phyloP scores from a whole-genome alignment of 306 rosid species.

The Begonia loranthoides region DNA sequence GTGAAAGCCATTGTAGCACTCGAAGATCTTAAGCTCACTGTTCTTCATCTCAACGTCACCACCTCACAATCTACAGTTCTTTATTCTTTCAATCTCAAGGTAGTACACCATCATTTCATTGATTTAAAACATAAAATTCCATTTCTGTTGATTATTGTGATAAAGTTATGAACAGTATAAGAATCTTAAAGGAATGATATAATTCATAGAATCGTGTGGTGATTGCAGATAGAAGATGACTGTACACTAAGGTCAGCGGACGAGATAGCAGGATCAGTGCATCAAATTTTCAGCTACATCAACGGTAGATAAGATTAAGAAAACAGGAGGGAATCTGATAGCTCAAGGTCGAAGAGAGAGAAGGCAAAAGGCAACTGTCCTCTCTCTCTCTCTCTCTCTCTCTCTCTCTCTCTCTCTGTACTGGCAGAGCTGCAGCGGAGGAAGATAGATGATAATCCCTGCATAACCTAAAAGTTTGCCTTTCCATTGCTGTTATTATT shows the following conservation, averaged over 20 bases:
- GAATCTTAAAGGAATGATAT: no score
- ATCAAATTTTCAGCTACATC: conserved; percentile 51
- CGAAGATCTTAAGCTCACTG: conserved; percentile 61
- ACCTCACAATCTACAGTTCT: conserved; percentile 44
- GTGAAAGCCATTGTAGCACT: conserved; percentile 62
- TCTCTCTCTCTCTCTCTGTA: neutral
- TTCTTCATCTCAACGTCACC: conserved; percentile 81
- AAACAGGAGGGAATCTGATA: no score
- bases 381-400: neutral
- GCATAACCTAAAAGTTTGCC: conserved; percentile 7
- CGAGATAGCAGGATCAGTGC: conserved; percentile 67
- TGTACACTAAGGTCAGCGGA: conserved; percentile 61
- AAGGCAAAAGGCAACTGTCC: neutral
- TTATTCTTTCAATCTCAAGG: conserved; percentile 95
- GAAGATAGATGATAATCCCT: conserved; percentile 12
- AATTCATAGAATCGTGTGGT: neutral
- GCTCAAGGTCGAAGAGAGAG: neutral
- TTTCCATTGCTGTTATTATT: neutral
- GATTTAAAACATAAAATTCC: no score
- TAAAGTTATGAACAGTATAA: neutral
- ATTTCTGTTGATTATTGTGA: neutral
- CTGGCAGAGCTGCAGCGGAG: neutral
- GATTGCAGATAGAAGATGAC: conserved; percentile 79
- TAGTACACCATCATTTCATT: conserved; percentile 16
- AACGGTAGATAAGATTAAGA: conserved; percentile 22